Conservation (phyloP, 2,329 filamentous ascomycete species). For the Aciculosporium take region DNA sequence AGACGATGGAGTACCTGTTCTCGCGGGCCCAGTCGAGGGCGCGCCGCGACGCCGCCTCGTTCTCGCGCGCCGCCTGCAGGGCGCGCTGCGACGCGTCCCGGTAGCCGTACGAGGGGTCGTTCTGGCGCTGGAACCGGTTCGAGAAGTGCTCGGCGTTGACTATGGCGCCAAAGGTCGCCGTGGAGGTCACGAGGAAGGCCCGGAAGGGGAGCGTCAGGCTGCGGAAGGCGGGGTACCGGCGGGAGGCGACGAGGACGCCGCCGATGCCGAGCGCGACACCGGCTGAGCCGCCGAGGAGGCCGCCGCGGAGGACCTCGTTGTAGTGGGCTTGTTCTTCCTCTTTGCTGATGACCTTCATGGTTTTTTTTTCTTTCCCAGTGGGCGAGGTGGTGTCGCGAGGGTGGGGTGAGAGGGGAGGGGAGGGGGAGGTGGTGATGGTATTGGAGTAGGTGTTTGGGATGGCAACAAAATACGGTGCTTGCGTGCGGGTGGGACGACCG, state of each 20-base stretch:
- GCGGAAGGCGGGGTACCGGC: slow-evolving; percentile 65
- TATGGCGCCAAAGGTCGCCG: slow-evolving; percentile 76
- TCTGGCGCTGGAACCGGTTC: slow-evolving; percentile 49
- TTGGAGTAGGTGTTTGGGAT: no score
- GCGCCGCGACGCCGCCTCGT: slow-evolving; percentile 44
- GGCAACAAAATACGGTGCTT: no score
- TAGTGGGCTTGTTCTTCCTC: slow-evolving; percentile 87
- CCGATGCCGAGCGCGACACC: slow-evolving; percentile 54
- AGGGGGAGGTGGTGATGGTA: background rate
- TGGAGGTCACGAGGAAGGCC: slow-evolving; percentile 73
- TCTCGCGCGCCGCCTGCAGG: slow-evolving; percentile 36
- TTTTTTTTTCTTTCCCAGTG: slow-evolving; percentile 3
- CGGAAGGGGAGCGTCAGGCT: slow-evolving; percentile 78
- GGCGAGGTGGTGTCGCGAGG: background rate
- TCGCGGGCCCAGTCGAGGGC: slow-evolving; percentile 59
- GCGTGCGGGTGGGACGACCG: no score
- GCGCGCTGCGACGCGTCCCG: slow-evolving; percentile 46
- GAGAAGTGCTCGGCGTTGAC: slow-evolving; percentile 65
- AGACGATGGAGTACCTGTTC: slow-evolving; percentile 79
- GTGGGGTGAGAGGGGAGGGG: background rate
- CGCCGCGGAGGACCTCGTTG: slow-evolving; percentile 64
- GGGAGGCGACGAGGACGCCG: slow-evolving; percentile 53
- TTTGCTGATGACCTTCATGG: slow-evolving; percentile 90
- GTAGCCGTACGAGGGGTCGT: slow-evolving; percentile 55
- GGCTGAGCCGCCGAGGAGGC: slow-evolving; percentile 53